These are phyloP conservation scores for Mortierella sp. DNA, from an alignment of 371 early-diverging fungal genomes.

Conservation along the genomic window DNA sequence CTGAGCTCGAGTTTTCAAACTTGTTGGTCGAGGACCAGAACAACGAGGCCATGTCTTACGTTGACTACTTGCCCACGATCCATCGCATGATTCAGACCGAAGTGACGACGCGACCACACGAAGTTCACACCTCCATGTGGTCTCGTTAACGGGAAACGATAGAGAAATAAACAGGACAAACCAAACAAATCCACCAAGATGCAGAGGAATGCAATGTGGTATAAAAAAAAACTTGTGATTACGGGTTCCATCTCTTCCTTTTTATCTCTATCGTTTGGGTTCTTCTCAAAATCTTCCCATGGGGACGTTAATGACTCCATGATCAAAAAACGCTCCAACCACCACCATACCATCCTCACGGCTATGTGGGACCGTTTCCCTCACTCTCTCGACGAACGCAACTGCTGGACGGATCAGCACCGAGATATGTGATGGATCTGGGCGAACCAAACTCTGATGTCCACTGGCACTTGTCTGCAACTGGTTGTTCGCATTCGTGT, in stretches of 20 bases:
- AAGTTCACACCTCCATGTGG: constrained; percentile 19
- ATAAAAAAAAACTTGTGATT: too few relatives aligned
- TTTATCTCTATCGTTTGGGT: background rate
- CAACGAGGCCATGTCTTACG: constrained; percentile 86
- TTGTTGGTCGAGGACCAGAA: constrained; percentile 85
- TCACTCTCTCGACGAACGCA: constrained; percentile 44
- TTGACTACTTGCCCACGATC: constrained; percentile 89
- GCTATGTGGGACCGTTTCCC: constrained; percentile 42
- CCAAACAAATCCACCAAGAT: too few relatives aligned
- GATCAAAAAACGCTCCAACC: constrained; percentile 53
- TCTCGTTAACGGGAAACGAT: constrained; percentile 1
- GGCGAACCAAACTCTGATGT: constrained; percentile 39
- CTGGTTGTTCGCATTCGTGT: constrained; percentile 10
- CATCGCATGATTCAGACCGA: constrained; percentile 89
- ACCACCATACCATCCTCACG: constrained; percentile 53
- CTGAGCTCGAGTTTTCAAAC: constrained; percentile 72
- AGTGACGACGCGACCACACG: constrained; percentile 57
- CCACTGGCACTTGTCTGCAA: constrained; percentile 47
- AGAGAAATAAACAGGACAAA: background rate
- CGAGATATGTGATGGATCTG: constrained; percentile 46
- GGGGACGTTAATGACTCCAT: constrained; percentile 50
- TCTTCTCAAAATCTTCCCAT: constrained; percentile 35
- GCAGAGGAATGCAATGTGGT: too few relatives aligned
- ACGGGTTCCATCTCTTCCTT: too few relatives aligned
- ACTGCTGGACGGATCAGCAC: constrained; percentile 48